phyloP scores from a whole-genome alignment of 768 basidiomycete species.

The Crassisporium funariophilum region DNA sequence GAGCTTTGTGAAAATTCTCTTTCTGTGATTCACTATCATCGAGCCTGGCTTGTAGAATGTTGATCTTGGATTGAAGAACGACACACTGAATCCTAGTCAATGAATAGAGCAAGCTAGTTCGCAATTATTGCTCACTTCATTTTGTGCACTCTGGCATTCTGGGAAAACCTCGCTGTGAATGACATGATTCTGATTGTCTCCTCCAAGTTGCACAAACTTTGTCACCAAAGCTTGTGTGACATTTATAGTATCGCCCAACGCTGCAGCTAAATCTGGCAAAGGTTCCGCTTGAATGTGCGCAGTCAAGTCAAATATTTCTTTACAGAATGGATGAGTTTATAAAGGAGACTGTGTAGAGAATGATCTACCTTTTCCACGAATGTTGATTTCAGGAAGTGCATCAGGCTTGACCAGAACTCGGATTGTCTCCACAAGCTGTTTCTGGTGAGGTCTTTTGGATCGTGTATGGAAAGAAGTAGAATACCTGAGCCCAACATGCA shows the following conservation, averaged over 20 bases:
- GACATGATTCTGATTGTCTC: conserved; percentile 32
- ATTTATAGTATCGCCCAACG: conserved; percentile 56
- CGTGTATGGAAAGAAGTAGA: conserved; percentile 3
- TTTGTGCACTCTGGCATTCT: conserved; percentile 55
- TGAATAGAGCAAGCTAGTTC: neutral
- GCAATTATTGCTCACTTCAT: conserved; percentile 51
- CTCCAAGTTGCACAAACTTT: conserved; percentile 51
- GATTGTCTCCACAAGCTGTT: conserved; percentile 68
- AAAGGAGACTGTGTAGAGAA: conserved; percentile 5
- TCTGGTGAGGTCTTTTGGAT: conserved; percentile 4
- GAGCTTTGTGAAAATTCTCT: conserved; percentile 50
- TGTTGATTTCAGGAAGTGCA: conserved; percentile 43
- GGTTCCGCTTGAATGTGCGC: conserved; percentile 40
- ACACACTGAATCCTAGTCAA: conserved; percentile 45
- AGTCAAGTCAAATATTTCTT: conserved; percentile 52
- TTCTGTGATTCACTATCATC: conserved; percentile 51
- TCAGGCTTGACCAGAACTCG: conserved; percentile 58
- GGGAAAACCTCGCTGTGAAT: conserved; percentile 42
- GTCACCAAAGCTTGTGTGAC: conserved; percentile 63
- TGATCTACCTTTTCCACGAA: conserved; percentile 42
- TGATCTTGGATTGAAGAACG: conserved; percentile 60
- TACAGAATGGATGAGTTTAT: conserved; percentile 4
- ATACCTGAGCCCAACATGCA: conserved; percentile 80
- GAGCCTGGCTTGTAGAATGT: conserved; percentile 49
- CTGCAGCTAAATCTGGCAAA: conserved; percentile 38